Percentiles rank a stretch among this genome's conserved stretches.
Evolutionary conservation across 371 early-diverging fungal species (phyloP).

Genomic region (Batkoa obscura): DNA sequence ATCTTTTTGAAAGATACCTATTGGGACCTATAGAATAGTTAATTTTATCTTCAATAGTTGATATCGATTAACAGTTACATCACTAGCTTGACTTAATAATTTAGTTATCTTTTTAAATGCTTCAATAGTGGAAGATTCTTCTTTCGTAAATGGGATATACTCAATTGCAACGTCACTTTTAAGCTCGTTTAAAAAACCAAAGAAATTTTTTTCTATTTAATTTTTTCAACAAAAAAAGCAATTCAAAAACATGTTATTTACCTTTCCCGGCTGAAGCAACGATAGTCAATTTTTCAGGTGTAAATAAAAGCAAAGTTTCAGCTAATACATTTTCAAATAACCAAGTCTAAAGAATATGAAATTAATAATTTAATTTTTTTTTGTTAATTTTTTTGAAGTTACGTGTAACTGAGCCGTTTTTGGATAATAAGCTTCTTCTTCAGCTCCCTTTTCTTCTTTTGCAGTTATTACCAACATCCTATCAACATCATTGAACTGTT

Average conservation of each 20-base stretch:
- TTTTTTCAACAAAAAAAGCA: not conserved
- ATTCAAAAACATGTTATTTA: not conserved
- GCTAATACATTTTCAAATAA: conserved; percentile 86
- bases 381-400: not conserved
- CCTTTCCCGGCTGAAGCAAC: conserved; percentile 40
- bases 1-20: conserved; percentile 66
- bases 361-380: not conserved
- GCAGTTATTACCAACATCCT: not conserved
- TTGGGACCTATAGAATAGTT: conserved; percentile 20
- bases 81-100: conserved; percentile 17
- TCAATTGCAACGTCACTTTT: not conserved
- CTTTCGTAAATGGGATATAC: not conserved
- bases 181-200: conserved; percentile 17
- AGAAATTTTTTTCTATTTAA: conserved; percentile 8
- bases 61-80: conserved; percentile 4
- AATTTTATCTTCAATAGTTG: not conserved
- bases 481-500: not conserved
- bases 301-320: conserved; percentile 64
- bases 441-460: no score
- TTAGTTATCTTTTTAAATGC: conserved; percentile 28
- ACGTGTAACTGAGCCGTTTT: not conserved
- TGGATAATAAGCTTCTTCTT: not conserved
- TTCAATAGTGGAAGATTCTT: no score
- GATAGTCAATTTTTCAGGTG: conserved; percentile 51
- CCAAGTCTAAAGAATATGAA: conserved; percentile 89